phyloP scores from a whole-genome alignment of 306 rosid genomes.

The Lathyrus sativus region DNA sequence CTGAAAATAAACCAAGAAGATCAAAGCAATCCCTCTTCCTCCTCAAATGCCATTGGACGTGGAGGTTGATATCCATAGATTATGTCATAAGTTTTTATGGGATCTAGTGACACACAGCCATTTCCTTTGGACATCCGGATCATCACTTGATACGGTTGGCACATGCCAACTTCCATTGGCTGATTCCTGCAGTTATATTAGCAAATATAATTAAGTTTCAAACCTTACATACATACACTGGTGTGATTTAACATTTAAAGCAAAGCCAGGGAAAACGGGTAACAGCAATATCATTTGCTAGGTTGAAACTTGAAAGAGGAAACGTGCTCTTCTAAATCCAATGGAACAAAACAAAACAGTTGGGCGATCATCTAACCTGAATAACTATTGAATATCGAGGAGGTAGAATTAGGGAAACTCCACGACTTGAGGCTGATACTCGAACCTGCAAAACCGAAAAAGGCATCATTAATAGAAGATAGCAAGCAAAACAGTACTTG shows the following conservation, averaged over 20 bases:
- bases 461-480: slow-evolving; percentile 19
- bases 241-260: not conserved
- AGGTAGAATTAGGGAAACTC: slow-evolving; percentile 63
- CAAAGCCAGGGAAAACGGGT: not conserved
- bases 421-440: slow-evolving; percentile 47
- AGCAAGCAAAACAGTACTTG: not conserved
- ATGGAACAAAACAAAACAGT: slow-evolving; percentile 22
- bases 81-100: slow-evolving; percentile 33
- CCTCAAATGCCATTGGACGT: slow-evolving; percentile 10
- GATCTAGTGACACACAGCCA: slow-evolving; percentile 85
- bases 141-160: slow-evolving; percentile 71
- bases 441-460: slow-evolving; percentile 63
- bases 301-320: slow-evolving; percentile 19
- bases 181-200: slow-evolving; percentile 62
- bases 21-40: not conserved
- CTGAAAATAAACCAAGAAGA: slow-evolving; percentile 30
- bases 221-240: slow-evolving; percentile 1
- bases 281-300: slow-evolving; percentile 18
- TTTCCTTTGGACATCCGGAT: slow-evolving; percentile 68
- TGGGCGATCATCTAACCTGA: slow-evolving; percentile 60
- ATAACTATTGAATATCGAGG: slow-evolving; percentile 80
- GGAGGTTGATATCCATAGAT: slow-evolving; percentile 36
- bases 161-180: slow-evolving; percentile 82
- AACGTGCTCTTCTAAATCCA: slow-evolving; percentile 10
- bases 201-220: slow-evolving; percentile 20